Evolutionary conservation across 1,139 yeast genomes (phyloP), one percentile per base, ranked within the genome.

Genomic region (Schizosaccharomyces versatilis): DNA sequence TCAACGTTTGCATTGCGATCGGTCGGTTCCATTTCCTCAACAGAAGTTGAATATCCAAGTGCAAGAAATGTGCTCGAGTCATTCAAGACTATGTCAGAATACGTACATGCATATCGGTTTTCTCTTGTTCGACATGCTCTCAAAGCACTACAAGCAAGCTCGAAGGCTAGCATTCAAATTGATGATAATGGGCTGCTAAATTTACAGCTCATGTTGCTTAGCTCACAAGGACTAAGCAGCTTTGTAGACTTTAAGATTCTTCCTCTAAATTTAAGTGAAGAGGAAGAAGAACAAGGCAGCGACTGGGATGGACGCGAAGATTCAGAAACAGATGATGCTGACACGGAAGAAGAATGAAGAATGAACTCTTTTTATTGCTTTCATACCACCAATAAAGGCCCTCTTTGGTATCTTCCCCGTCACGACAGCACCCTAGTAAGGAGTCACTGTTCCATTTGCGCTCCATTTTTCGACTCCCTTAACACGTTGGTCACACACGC

Each of bases 201-300:
- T 10, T 32, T 49, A 32, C 52, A 49, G 10, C 12, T 49, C n/a
- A 49, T 49, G 52, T 24, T 49, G 9, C 39, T 49, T 14, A 38
- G 52, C 17, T 24, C 19, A 38, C 32, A 38, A 15, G 52, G 42
- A 8, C 19, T 39, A 15, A 32, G 42, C 19, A 49, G 39, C 14
- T 49, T 49, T 49, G 52, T 49, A 24, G 52, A 49, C 42, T 49
- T 49, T 36, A 14, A 38, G 14, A 49, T 49, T 38, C 40, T 38
- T 14, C 52, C 52, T 8, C 15, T 44, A n/a, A 36, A 44, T 32
- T 32, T 44, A 10, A 36, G 19, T 32, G 49, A 44, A 32, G 49
- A 7, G 5, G 49, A 44, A n/a, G 41, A 39, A 3, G 32, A 24
- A 24, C 38, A 44, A 39, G 14, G 41, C 3, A 39, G 14, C 41